phyloP scores from a whole-genome alignment of 352 stramenopile species.

The Pythium phragmitis region DNA sequence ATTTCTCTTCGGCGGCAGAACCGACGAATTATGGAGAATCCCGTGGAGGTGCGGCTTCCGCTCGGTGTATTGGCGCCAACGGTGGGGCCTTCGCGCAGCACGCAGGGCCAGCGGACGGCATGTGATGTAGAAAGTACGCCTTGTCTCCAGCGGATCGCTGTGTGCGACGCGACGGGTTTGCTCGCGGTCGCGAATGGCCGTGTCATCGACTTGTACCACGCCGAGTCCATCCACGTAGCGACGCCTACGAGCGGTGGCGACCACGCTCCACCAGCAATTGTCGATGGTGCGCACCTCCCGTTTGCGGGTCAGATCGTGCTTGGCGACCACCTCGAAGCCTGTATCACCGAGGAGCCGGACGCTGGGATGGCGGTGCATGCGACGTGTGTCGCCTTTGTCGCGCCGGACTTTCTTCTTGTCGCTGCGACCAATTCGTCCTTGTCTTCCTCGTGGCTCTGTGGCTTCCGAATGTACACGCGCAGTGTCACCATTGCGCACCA shows the following conservation, averaged over 20 bases:
- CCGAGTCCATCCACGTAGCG: conserved; percentile 5
- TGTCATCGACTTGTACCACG: conserved; percentile 51
- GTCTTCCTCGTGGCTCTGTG: conserved; percentile 34
- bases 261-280: neutral
- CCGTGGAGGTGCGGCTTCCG: conserved; percentile 12
- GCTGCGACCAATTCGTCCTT: conserved; percentile 15
- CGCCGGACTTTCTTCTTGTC: conserved; percentile 45
- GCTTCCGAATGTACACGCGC: conserved; percentile 47
- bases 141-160: conserved; percentile 31
- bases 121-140: neutral
- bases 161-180: conserved; percentile 37
- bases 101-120: neutral
- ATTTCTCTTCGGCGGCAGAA: neutral
- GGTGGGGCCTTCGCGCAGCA: too few species aligned
- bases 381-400: conserved; percentile 45
- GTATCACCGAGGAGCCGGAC: neutral
- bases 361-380: conserved; percentile 1
- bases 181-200: conserved; percentile 45
- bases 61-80: conserved; percentile 13
- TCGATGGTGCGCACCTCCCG: conserved; percentile 21
- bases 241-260: neutral
- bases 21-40: neutral
- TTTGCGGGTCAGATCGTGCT: conserved; percentile 47
- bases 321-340: conserved; percentile 24
- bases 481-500: neutral